Evolutionary conservation across 2,329 filamentous ascomycete genomes (phyloP).

Genomic region (Fusarium dlaminii): DNA sequence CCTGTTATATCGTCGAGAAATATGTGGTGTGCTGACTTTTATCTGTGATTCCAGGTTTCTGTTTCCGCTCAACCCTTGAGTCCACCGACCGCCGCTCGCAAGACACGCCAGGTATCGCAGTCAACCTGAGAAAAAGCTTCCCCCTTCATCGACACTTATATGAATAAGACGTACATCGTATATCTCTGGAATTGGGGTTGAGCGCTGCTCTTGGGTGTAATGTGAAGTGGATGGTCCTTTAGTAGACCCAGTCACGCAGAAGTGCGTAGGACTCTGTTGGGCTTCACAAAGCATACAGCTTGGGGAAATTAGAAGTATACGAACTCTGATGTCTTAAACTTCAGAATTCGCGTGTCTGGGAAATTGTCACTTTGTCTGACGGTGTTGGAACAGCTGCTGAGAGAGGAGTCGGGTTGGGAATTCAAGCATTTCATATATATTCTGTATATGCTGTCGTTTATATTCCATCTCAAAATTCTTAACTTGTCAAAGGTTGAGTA

Average conservation of each 20-base stretch:
- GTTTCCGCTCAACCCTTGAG: not conserved
- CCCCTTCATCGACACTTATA: accelerated
- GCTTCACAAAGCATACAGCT: not conserved
- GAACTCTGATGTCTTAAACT: not conserved
- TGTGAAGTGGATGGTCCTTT: not conserved
- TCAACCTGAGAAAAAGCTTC: not conserved
- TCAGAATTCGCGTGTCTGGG: accelerated
- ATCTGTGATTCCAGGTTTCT: not conserved
- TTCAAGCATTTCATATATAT: not conserved
- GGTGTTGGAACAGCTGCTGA: not conserved
- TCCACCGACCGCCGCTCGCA: not conserved
- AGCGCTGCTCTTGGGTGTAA: not conserved
- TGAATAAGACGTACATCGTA: no score
- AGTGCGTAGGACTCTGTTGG: not conserved
- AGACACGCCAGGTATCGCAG: not conserved
- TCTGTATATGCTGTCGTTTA: not conserved
- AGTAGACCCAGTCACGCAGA: not conserved
- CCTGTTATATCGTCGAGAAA: accelerated
- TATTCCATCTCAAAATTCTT: not conserved
- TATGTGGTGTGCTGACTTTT: not conserved
- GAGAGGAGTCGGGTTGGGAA: not conserved
- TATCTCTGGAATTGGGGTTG: not conserved
- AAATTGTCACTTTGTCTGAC: not conserved
- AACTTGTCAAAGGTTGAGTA: no score
- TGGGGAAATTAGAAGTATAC: accelerated